Evolutionary conservation across 2,329 filamentous ascomycete species (phyloP).

Genomic region (Juglanconis oblonga): DNA sequence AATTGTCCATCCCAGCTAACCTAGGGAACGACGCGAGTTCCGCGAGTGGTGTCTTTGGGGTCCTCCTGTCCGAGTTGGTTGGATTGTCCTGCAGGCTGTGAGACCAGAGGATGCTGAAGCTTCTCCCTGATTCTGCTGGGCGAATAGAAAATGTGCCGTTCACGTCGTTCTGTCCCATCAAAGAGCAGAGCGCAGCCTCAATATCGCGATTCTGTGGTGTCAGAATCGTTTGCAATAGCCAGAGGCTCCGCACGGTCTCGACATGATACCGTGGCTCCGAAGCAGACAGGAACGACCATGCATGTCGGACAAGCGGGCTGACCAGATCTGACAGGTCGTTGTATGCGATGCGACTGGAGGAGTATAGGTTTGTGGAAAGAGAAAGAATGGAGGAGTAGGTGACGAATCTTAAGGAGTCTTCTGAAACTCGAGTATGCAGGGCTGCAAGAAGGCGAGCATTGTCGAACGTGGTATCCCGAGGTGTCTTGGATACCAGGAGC

Average conservation of each 20-base stretch:
- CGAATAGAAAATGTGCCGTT: slow-evolving; percentile 45
- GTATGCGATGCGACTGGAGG: slow-evolving; percentile 47
- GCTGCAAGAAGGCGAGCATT: slow-evolving; percentile 47
- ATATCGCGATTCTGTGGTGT: slow-evolving; percentile 67
- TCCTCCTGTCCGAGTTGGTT: slow-evolving; percentile 44
- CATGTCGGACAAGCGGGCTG: slow-evolving; percentile 63
- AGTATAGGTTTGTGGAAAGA: slow-evolving; percentile 55
- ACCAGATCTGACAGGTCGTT: slow-evolving; percentile 62
- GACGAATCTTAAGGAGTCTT: slow-evolving; percentile 43
- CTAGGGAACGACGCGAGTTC: slow-evolving; percentile 36
- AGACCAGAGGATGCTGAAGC: slow-evolving; percentile 78
- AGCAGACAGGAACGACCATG: slow-evolving; percentile 82
- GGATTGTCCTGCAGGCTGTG: slow-evolving; percentile 66
- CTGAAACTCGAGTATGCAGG: slow-evolving; percentile 46
- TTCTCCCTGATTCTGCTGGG: slow-evolving; percentile 60
- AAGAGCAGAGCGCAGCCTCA: slow-evolving; percentile 70
- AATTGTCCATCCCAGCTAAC: slow-evolving; percentile 57
- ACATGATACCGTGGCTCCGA: slow-evolving; percentile 89
- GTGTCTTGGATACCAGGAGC: slow-evolving; percentile 53
- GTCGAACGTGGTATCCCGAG: slow-evolving; percentile 41
- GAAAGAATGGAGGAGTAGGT: slow-evolving; percentile 58
- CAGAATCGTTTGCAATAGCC: slow-evolving; percentile 77
- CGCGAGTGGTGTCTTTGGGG: slow-evolving; percentile 41
- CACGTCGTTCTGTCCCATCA: slow-evolving; percentile 59
- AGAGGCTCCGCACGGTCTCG: slow-evolving; percentile 81